Conservation (phyloP, 2,329 filamentous ascomycete species). For the Onygenales sp. region DNA sequence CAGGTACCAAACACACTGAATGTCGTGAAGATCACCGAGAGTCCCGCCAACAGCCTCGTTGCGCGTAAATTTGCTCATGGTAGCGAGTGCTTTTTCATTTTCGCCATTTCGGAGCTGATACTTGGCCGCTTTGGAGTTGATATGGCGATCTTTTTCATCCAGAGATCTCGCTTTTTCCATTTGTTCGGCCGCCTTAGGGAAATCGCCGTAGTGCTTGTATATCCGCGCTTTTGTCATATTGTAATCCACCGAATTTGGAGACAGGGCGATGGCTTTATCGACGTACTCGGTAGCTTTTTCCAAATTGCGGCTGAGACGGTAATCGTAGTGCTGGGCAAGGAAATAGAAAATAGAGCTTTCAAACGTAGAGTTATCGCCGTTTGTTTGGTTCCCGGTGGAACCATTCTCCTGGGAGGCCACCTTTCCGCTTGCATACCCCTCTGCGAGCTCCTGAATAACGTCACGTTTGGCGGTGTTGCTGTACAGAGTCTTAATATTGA, state of each 20-base stretch:
- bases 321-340: slow-evolving; percentile 95
- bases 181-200: slow-evolving; percentile 66
- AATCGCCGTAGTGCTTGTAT: slow-evolving; percentile 79
- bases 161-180: slow-evolving; percentile 83
- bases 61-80: slow-evolving; percentile 87
- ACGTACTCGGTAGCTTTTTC: slow-evolving; percentile 72
- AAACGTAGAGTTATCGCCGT: slow-evolving; percentile 52
- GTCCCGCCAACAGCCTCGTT: slow-evolving; percentile 83
- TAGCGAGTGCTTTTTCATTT: slow-evolving; percentile 74
- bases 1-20: slow-evolving; percentile 97
- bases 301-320: slow-evolving; percentile 75
- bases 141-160: slow-evolving; percentile 87
- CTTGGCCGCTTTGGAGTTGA: slow-evolving; percentile 96
- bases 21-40: slow-evolving; percentile 83
- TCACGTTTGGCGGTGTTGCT: slow-evolving; percentile 65
- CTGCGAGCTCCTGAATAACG: slow-evolving; percentile 63
- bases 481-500: slow-evolving; percentile 92
- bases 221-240: slow-evolving; percentile 93
- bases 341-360: slow-evolving; percentile 80
- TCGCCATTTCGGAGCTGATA: slow-evolving; percentile 91
- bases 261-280: slow-evolving; percentile 70
- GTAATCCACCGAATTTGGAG: slow-evolving; percentile 77
- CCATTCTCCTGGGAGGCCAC: slow-evolving; percentile 38
- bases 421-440: slow-evolving; percentile 62
- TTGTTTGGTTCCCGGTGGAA: slow-evolving; percentile 36